Evolutionary conservation across 2,329 filamentous ascomycete species (phyloP), one percentile per base, ranked within the genome.

Genomic region (Cadophora sp.): DNA sequence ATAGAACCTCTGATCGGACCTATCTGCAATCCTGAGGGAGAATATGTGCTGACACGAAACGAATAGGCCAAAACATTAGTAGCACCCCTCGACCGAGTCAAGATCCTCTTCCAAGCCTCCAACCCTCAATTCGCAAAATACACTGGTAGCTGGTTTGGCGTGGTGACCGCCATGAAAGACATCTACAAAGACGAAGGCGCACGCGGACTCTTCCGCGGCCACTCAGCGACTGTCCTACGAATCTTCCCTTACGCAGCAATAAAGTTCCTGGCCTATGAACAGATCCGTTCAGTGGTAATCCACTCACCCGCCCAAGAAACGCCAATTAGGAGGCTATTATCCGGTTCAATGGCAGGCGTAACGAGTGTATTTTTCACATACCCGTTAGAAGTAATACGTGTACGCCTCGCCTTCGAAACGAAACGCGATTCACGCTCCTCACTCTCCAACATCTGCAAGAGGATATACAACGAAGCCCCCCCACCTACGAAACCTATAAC

Each of bases 231-330:
- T 0, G 83, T 99, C 2, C 84, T 98, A 62, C 90, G 96, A 71
- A 97, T 99, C 70, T 99, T 98, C 75, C 96, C 96, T 6, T 99
- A 99, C 79, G 96, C 95, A 18, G 95, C 92, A 55, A 97, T 98
- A 80, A 99, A 99, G 77, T 99, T 99, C 76, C 87, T 99, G 50
- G 94, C 95, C 55, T 99, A 99, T 81, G 96, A 99, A 79, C 96
- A 99, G 80, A 93, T 97, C 71, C 92, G 96, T 67, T 88, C 91
- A 14, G 75, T 89, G 16, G 76, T 98, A 39, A 98, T 99, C 68
- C 87, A 86, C 1, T 83, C 81, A 45, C 87, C 84, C 61, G 82
- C 89, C 6, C 85, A 96, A 66, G 96, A 99, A 78, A 98, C 95
- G 0, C 86, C 91, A 1, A 79, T 91, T 33, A 88, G 96, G 59